Percentiles rank a stretch among this genome's conserved stretches.
These are phyloP conservation scores for Pythium rhizo-oryzae DNA, from an alignment of 352 stramenopile species.

Conservation along the genomic window DNA sequence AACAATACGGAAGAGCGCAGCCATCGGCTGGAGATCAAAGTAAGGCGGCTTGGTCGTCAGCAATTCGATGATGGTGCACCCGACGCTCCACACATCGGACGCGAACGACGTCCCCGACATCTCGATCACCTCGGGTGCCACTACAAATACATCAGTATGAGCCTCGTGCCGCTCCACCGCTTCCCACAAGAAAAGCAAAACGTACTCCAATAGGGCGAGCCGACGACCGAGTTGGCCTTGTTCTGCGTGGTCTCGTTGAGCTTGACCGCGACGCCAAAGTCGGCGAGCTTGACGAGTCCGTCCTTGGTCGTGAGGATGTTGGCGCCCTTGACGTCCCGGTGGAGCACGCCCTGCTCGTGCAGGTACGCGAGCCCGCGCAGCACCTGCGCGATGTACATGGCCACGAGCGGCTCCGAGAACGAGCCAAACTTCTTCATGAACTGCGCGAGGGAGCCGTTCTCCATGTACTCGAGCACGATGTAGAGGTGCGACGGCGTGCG, in stretches of 20 bases:
- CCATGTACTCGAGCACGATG: slow-evolving; percentile 94
- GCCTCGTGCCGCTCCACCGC: too few species aligned
- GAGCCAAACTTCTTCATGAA: slow-evolving; percentile 94
- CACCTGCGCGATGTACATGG: slow-evolving; percentile 94
- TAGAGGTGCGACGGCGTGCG: slow-evolving; percentile 81
- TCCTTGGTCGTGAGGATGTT: slow-evolving; percentile 95
- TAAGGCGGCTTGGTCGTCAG: slow-evolving; percentile 93
- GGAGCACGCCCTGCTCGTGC: slow-evolving; percentile 91
- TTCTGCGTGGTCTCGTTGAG: slow-evolving; percentile 75
- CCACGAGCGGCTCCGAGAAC: slow-evolving; percentile 90
- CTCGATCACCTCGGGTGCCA: slow-evolving; percentile 96
- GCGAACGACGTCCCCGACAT: slow-evolving; percentile 92
- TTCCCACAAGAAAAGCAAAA: background rate
- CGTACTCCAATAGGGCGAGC: slow-evolving; percentile 95
- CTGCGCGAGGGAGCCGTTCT: slow-evolving; percentile 92
- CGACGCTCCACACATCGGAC: slow-evolving; percentile 95
- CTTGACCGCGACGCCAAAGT: slow-evolving; percentile 93
- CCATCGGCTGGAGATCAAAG: slow-evolving; percentile 91
- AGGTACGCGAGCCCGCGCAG: slow-evolving; percentile 89
- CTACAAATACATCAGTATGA: slow-evolving; percentile 32
- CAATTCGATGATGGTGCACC: slow-evolving; percentile 95
- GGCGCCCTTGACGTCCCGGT: slow-evolving; percentile 93
- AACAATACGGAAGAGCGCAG: slow-evolving; percentile 92
- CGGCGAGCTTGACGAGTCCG: slow-evolving; percentile 90
- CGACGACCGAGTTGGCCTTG: slow-evolving; percentile 91